phyloP scores from a whole-genome alignment of 768 basidiomycete genomes.

The Amanita jacksonii region DNA sequence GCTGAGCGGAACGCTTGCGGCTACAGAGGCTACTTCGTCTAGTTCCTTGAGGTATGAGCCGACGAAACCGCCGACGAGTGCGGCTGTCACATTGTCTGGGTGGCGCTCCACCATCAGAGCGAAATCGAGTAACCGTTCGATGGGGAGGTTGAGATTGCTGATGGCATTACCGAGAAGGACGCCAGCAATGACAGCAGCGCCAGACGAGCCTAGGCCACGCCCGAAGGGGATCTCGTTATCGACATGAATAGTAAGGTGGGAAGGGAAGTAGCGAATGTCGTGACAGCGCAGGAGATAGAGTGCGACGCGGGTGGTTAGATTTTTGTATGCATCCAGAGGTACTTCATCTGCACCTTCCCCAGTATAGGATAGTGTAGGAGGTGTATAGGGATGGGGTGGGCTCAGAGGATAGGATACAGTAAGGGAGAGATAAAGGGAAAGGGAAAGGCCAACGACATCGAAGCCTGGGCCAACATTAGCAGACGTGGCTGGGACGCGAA shows the following conservation, averaged over 20 bases:
- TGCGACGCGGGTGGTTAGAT: constrained; percentile 93
- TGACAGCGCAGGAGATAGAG: constrained; percentile 97
- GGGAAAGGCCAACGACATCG: constrained; percentile 97
- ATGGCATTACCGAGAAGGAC: constrained; percentile 85
- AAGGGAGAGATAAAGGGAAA: constrained; percentile 78
- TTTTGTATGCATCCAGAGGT: constrained; percentile 91
- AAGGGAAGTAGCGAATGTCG: constrained; percentile 62
- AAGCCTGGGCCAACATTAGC: constrained; percentile 99
- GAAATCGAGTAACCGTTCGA: constrained; percentile 78
- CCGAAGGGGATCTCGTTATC: constrained; percentile 97
- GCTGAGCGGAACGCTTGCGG: constrained; percentile 85
- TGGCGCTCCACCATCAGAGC: constrained; percentile 99
- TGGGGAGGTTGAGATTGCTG: constrained; percentile 60
- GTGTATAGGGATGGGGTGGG: constrained; percentile 23
- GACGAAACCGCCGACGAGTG: constrained; percentile 93
- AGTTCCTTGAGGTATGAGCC: constrained; percentile 93
- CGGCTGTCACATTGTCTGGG: constrained; percentile 98
- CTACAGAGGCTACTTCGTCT: constrained; percentile 67
- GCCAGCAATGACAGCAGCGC: constrained; percentile 97
- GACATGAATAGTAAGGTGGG: constrained; percentile 62
- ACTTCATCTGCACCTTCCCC: constrained; percentile 90
- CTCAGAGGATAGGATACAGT: constrained; percentile 36
- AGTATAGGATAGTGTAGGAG: constrained; percentile 63
- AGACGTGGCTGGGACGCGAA: constrained; percentile 92
- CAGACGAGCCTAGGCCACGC: constrained; percentile 93